These are phyloP conservation scores for Intubia oerlemansii DNA, from an alignment of 2,329 filamentous ascomycete genomes.

Conservation along the genomic window DNA sequence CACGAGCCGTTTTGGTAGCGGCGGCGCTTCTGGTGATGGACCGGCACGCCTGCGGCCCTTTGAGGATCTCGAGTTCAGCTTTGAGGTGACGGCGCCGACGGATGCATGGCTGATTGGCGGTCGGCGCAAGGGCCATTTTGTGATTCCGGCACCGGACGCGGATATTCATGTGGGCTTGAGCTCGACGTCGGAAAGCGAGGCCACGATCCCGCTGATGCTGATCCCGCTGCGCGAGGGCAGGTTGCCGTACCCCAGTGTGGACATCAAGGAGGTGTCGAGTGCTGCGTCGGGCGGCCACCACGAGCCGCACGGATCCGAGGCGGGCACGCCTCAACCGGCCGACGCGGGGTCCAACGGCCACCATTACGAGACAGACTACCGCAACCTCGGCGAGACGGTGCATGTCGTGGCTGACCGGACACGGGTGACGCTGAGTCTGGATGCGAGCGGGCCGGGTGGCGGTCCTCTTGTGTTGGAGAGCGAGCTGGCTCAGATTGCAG, in stretches of 20 bases:
- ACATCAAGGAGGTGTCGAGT: conserved; percentile 47
- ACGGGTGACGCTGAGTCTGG: conserved; percentile 52
- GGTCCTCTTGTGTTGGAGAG: conserved; percentile 46
- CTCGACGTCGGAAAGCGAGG: conserved; percentile 25
- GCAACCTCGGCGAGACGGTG: conserved; percentile 58
- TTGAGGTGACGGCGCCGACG: conserved; percentile 53
- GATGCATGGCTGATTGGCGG: conserved; percentile 78
- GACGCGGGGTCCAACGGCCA: neutral
- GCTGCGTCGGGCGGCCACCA: no score
- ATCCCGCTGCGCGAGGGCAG: conserved; percentile 63
- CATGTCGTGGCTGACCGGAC: conserved; percentile 49
- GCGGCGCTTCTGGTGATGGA: no score
- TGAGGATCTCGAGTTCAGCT: conserved; percentile 50
- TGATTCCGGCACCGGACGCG: conserved; percentile 21
- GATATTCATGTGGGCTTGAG: conserved; percentile 9
- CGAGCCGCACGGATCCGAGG: conserved; percentile 9
- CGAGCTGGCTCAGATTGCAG: conserved; percentile 19
- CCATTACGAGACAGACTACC: conserved; percentile 59
- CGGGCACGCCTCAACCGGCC: conserved; percentile 7
- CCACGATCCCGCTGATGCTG: conserved; percentile 47
- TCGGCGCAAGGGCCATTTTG: conserved; percentile 58
- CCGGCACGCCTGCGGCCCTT: no score
- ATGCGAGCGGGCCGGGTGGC: conserved; percentile 41
- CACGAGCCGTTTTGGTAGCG: no score
- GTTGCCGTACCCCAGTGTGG: conserved; percentile 56